phyloP scores from a whole-genome alignment of 73 alveolate species.

The Uronychia binucleata region DNA sequence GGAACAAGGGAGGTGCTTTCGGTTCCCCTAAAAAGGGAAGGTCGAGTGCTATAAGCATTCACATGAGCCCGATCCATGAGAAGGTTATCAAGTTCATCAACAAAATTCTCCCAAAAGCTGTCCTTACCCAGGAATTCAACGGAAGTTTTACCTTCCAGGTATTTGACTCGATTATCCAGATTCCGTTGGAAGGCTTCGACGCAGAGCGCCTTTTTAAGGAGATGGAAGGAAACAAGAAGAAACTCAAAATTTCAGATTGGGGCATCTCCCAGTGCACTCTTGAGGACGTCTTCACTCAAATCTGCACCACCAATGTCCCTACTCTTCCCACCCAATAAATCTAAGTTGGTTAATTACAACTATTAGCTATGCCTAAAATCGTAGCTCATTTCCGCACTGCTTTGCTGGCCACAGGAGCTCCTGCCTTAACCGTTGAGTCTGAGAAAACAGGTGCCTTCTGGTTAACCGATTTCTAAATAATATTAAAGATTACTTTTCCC shows the following conservation, averaged over 20 bases:
- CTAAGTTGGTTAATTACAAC: not conserved
- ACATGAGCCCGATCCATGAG: not conserved
- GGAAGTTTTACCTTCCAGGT: constrained; percentile 69
- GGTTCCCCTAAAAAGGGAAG: not conserved
- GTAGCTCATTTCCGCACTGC: not conserved
- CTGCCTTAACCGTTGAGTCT: not conserved
- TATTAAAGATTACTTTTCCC: too few relatives aligned
- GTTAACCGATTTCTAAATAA: not conserved
- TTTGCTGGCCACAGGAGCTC: not conserved
- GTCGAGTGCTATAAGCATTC: not conserved
- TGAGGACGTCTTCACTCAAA: constrained; percentile 83
- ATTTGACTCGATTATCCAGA: not conserved
- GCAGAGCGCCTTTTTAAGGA: constrained; percentile 75
- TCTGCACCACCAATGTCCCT: constrained; percentile 1
- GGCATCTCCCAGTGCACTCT: constrained; percentile 87
- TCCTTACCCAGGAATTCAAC: constrained; percentile 47
- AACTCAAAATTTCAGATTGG: constrained; percentile 83
- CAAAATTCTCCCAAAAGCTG: constrained; percentile 29
- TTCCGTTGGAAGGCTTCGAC: constrained; percentile 77
- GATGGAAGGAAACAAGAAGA: constrained; percentile 72
- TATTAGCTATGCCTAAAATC: not conserved
- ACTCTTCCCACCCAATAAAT: not conserved
- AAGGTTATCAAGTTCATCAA: constrained; percentile 21
- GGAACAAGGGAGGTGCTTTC: not conserved
- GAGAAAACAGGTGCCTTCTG: not conserved